Evolutionary conservation across 768 basidiomycete species (phyloP), one percentile per base, ranked within the genome.

Genomic region (Galerina marginata): DNA sequence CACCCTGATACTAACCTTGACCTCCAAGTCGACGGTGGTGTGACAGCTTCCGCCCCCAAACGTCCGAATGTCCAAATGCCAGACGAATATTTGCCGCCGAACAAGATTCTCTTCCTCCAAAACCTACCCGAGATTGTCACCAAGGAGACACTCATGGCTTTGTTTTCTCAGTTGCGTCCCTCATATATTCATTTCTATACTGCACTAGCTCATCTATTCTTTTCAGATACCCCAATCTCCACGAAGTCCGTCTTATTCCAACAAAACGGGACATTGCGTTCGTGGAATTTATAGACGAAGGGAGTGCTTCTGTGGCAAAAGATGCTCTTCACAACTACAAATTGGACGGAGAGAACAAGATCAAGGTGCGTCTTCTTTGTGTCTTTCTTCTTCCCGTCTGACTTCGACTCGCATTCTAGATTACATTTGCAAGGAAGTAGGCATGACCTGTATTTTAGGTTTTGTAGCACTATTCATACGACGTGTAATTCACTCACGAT

Each of bases 161-260:
- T 99, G 23, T 99, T 99, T 79, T 90, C 92, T 60, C 92, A 94
- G 94, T 97, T 60, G 62, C 43, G 87, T 85, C 6, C 36, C 51
- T 37, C 44, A 11, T 55, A 52, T 63, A 42, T 29, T 53, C 14
- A 37, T 15, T 51, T 46, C 46, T 54, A 7, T 36, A 16, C n/a
- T 14, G 56, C 29, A n/a, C 45, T 26, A n/a, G 36, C 50, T 60
- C 26, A 58, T 26, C 14, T 26, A 45, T 44, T 45, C 60, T 38
- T 47, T 52, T 38, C 46, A 96, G 95, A 77, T 96, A 97, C 77
- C 93, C 96, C 59, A 96, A 96, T 71, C 75, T 99, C 58, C 75
- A 96, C 87, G 95, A 99, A 83, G 95, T 99, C 9, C 96, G 97
- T 82, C 94, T 96, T 69, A 96, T 99, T 72, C 95, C 96, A 43